phyloP scores from a whole-genome alignment of 139 green algal species.

The Coelastrella sp. region DNA sequence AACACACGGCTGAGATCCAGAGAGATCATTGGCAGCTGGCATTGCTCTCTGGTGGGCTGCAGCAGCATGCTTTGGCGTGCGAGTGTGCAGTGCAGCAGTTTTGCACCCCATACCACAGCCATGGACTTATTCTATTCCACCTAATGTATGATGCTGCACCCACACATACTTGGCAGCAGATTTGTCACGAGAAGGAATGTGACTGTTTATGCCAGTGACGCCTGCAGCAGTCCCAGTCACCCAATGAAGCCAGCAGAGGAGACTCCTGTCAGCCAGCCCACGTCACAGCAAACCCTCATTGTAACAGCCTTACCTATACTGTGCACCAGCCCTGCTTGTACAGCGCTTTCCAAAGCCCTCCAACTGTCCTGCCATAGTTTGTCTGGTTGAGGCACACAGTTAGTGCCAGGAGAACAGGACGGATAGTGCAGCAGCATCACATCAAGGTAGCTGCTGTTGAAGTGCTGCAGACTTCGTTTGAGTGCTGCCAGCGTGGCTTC shows the following conservation, averaged over 20 bases:
- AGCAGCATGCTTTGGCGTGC: no score
- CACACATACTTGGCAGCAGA: neutral
- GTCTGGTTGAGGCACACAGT: conserved; percentile 34
- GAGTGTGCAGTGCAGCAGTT: no score
- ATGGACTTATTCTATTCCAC: no score
- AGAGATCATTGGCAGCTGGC: no score
- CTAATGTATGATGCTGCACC: neutral
- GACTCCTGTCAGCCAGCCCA: no score
- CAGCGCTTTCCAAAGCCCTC: conserved; percentile 72
- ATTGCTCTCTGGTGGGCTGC: no score
- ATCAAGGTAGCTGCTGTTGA: conserved; percentile 79
- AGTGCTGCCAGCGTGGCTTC: conserved; percentile 57
- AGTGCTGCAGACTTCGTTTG: conserved; percentile 56
- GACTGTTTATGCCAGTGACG: no score
- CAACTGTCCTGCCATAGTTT: conserved; percentile 78
- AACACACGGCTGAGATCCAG: neutral
- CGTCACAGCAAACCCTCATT: neutral
- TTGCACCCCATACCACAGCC: no score
- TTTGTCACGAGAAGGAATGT: no score
- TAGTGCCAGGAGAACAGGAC: conserved; percentile 63
- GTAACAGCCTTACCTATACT: conserved; percentile 63
- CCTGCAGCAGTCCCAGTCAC: no score
- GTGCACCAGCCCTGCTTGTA: conserved; percentile 52
- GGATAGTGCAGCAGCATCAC: conserved; percentile 92
- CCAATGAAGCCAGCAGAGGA: no score